Evolutionary conservation across 768 basidiomycete species (phyloP).

Genomic region (Lactifluus pinguis): DNA sequence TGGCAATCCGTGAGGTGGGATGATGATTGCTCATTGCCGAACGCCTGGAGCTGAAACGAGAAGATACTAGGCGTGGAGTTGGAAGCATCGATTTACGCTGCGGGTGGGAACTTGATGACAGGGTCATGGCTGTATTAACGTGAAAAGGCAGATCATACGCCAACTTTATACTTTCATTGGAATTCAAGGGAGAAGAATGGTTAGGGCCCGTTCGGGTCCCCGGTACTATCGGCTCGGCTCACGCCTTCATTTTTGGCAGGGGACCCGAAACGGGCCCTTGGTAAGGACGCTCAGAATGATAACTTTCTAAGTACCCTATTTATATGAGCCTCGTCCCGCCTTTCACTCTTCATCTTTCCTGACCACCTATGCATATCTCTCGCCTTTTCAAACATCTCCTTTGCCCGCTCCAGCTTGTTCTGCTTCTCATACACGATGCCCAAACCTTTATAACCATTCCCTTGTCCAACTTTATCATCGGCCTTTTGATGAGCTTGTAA

Average conservation of each 20-base stretch:
- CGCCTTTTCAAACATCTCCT: constrained; percentile 11
- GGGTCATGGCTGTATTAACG: background rate
- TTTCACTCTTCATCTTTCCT: background rate
- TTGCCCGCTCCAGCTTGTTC: background rate
- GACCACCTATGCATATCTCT: constrained; percentile 8
- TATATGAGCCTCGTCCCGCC: constrained; percentile 2
- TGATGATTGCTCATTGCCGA: background rate
- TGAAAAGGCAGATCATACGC: no score
- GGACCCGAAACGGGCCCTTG: no score
- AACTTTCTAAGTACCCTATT: constrained; percentile 3
- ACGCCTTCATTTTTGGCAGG: no score
- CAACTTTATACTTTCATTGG: no score
- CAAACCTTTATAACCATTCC: constrained; percentile 9
- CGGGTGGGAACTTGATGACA: constrained; percentile 2
- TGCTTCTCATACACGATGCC: constrained; percentile 10
- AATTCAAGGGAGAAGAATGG: no score
- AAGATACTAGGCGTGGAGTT: background rate
- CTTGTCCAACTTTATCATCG: constrained; percentile 13
- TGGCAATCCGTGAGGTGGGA: background rate
- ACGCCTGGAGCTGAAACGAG: background rate
- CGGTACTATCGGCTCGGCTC: no score
- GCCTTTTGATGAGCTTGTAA: constrained; percentile 4
- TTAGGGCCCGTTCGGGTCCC: no score
- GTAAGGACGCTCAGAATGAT: background rate
- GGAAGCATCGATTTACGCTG: constrained; percentile 15